Evolutionary conservation across 108 stramenopile species (phyloP), one percentile per base, ranked within the genome.

Genomic region (Skeletonema costatum): DNA sequence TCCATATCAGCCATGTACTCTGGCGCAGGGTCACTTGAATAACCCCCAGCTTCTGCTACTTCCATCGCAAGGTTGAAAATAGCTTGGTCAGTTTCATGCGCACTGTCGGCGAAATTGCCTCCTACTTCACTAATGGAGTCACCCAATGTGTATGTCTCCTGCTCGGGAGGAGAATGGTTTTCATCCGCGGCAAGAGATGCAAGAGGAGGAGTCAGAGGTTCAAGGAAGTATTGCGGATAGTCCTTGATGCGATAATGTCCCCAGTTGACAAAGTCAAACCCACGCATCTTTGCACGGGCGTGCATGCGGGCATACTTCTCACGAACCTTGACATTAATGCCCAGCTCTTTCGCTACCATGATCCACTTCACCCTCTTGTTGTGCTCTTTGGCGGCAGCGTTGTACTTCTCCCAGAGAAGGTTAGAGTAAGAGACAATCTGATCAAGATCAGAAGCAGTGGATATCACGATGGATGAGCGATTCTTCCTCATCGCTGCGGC

Each of bases 251-350:
- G 76, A 53, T 70, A 77, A 53, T 77, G 76, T 56, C 76, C 76
- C 76, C 76, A 77, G 42, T 77, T 77, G 29, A 63, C 68, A 53
- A 77, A 93, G 73, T 93, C 93, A 78, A 93, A 93, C 3, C 90
- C 90, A 9, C 93, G 86, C 73, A 85, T 81, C 58, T 86, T 86
- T 33, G 90, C 93, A 36, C 93, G 86, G 42, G 76, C 64, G 53
- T 93, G 89, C 93, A 93, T 93, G 6, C 93, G 78, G 7, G 88
- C 86, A 81, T 93, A 93, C 79, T 93, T 93, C 82, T 93, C 93
- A 19, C 93, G 87, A 29, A 93, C 93, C 70, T 93, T 93, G 59
- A 93, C 93, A 67, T 93, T 89, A 64, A 93, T 93, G 11, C 93
- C 93, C 21, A 93, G 64, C 70, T 93, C 93, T 48, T 88, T 88